Conservation (phyloP, 1,284 basidiomycete genomes). For the Ceratobasidium theobromae region DNA sequence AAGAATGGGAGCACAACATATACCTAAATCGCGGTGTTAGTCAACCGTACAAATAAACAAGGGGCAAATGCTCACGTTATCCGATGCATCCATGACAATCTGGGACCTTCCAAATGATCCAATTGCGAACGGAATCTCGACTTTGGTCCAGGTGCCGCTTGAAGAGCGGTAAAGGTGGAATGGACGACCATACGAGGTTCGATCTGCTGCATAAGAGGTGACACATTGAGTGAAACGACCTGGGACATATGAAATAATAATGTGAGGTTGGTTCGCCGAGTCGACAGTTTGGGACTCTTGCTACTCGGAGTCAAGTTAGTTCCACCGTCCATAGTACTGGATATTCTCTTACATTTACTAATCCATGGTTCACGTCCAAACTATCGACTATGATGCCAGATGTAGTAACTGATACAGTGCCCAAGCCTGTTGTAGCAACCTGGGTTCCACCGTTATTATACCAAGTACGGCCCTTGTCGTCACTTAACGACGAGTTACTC, state of each 20-base stretch:
- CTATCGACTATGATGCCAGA: slow-evolving; percentile 35
- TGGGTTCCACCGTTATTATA: slow-evolving; percentile 33
- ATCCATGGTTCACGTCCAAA: slow-evolving; percentile 34
- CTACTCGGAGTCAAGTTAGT: neutral
- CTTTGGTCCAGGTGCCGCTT: slow-evolving; percentile 33
- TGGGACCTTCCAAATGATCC: slow-evolving; percentile 33
- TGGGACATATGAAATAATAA: slow-evolving; percentile 35
- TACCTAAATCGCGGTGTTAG: neutral
- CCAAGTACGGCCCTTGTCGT: slow-evolving; percentile 35
- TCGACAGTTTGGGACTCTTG: slow-evolving; percentile 35
- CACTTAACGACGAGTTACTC: neutral
- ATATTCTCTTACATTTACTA: slow-evolving; percentile 30
- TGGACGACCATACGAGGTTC: slow-evolving; percentile 26
- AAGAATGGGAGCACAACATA: slow-evolving; percentile 35
- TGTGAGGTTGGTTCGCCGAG: slow-evolving; percentile 33
- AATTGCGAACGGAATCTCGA: slow-evolving; percentile 33
- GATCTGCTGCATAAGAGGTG: slow-evolving; percentile 26
- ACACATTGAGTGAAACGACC: slow-evolving; percentile 36
- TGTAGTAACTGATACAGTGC: slow-evolving; percentile 28
- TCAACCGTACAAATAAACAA: neutral
- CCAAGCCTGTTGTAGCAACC: slow-evolving; percentile 34
- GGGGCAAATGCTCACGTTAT: slow-evolving; percentile 27
- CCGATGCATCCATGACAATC: slow-evolving; percentile 34
- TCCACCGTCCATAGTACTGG: neutral
- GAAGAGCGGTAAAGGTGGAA: slow-evolving; percentile 35